A percentile compares a stretch with the other conserved stretches of the same genome.
These are phyloP conservation scores for Phalaenopsis hybrid DNA, from an alignment of 116 monocot genomes.

Conservation along the genomic window DNA sequence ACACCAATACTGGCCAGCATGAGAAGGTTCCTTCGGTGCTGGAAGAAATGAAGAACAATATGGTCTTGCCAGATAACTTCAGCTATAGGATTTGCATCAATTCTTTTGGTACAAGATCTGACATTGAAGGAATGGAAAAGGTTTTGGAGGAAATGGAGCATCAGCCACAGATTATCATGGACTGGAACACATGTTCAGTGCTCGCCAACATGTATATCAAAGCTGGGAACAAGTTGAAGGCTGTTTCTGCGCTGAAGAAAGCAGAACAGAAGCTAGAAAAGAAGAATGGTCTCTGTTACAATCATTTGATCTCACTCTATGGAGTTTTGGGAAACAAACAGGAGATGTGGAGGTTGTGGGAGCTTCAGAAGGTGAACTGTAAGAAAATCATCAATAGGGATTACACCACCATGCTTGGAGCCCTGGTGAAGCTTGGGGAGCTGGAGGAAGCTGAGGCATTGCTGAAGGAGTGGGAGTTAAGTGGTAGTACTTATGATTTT, in stretches of 20 bases:
- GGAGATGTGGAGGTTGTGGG: constrained; percentile 58
- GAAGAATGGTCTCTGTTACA: constrained; percentile 40
- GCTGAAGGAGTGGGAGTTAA: constrained; percentile 63
- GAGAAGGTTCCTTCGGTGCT: constrained; percentile 55
- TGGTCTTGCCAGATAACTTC: constrained; percentile 58
- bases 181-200: constrained; percentile 73
- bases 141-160: constrained; percentile 55
- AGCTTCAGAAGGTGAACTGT: constrained; percentile 50
- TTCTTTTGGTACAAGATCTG: constrained; percentile 49
- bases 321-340: constrained; percentile 39
- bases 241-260: constrained; percentile 42
- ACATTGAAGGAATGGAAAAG: constrained; percentile 52
- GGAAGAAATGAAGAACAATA: constrained; percentile 53
- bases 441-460: constrained; percentile 52
- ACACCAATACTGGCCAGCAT: constrained; percentile 45
- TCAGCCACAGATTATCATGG: constrained; percentile 62
- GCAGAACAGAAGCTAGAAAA: constrained; percentile 46
- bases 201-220: constrained; percentile 62
- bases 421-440: constrained; percentile 55
- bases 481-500: constrained; percentile 50
- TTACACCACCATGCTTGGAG: constrained; percentile 54
- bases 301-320: constrained; percentile 57
- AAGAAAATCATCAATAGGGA: constrained; percentile 49
- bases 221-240: constrained; percentile 35
- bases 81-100: constrained; percentile 76